Base-by-base conservation (phyloP, 163 green algal species). In the Prototheca cutis region DNA sequence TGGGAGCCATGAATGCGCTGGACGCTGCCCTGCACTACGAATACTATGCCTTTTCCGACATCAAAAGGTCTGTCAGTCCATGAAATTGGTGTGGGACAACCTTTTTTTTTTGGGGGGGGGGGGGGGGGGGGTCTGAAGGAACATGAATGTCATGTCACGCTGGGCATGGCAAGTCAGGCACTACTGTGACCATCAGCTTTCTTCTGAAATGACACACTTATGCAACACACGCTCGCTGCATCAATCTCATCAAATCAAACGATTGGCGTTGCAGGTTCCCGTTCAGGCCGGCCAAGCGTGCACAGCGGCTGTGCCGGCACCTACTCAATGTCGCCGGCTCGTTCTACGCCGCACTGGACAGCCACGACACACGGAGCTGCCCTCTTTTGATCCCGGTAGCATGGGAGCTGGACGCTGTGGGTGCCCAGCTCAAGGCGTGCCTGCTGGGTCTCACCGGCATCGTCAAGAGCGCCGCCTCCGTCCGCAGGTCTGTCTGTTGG, bases 281-380 rank as follows among this genome's bases (percentile, higher is more conserved):
- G 18, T 51, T 51, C 25, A 21, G 6, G 42, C 10, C 10, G 42
- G 42, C 42, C 2, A 39, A 57, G 51, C 57, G 62, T 10, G 54
- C 62, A 2, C 63, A 70, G 63, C 63, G 63, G 34, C 36, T 70
- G 55, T 70, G 63, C 55, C 47, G 63, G 8, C 63, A 70, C 48
- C 30, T 64, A 55, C 63, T 70, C 8, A 70, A 70, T 53, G 40
- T 70, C 6, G 42, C 62, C 6, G 52, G 27, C 5, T 21, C 28
- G 15, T 58, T 58, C 32, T 21, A 10, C 6, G 32, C 32, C n/a
- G 32, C 52, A 10, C 30, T 58, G 52, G 52, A 58, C 18, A 19
- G 30, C 30, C 52, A 58, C 29, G 52, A 58, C 30, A 45, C 52
- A 6, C n/a, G n/a, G 15, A 51, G 42, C 42, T 51, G 42, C 42